phyloP scores from a whole-genome alignment of 1,139 yeast species.

The Debaryomyces subglobosus region DNA sequence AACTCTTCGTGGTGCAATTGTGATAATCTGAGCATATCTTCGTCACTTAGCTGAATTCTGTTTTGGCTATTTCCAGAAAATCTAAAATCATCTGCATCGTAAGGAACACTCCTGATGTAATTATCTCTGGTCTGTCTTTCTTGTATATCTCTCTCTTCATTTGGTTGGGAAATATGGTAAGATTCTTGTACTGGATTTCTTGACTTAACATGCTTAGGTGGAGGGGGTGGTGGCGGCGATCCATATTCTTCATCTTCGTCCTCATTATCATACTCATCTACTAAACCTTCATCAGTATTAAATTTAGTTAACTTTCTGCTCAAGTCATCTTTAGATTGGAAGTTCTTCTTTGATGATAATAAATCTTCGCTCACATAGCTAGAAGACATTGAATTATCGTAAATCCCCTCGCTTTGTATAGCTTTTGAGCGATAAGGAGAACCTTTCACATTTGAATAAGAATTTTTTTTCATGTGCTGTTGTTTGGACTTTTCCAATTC shows the following conservation, averaged over 20 bases:
- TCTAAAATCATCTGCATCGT: conserved; percentile 44
- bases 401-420: conserved; percentile 9
- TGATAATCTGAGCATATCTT: conserved; percentile 34
- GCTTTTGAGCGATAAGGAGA: conserved; percentile 5
- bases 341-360: conserved; percentile 33
- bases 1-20: conserved; percentile 42
- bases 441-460: conserved; percentile 9
- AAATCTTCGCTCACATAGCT: conserved; percentile 42
- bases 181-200: conserved; percentile 10
- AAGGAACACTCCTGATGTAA: conserved; percentile 26
- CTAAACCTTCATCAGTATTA: conserved; percentile 26
- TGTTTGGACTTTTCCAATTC: conserved; percentile 35
- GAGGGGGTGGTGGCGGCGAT: conserved; percentile 52
- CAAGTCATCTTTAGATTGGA: conserved; percentile 39
- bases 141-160: neutral
- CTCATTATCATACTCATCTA: conserved; percentile 16
- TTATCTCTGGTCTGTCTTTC: conserved; percentile 5
- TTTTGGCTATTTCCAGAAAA: conserved; percentile 29
- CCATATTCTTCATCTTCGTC: conserved; percentile 18
- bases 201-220: conserved; percentile 39
- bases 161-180: neutral
- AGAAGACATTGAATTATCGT: conserved; percentile 26
- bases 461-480: conserved; percentile 18
- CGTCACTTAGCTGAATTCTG: conserved; percentile 26
- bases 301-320: conserved; percentile 36